Evolutionary conservation across 352 stramenopile species (phyloP).

Genomic region (Phytophthora brassicae): DNA sequence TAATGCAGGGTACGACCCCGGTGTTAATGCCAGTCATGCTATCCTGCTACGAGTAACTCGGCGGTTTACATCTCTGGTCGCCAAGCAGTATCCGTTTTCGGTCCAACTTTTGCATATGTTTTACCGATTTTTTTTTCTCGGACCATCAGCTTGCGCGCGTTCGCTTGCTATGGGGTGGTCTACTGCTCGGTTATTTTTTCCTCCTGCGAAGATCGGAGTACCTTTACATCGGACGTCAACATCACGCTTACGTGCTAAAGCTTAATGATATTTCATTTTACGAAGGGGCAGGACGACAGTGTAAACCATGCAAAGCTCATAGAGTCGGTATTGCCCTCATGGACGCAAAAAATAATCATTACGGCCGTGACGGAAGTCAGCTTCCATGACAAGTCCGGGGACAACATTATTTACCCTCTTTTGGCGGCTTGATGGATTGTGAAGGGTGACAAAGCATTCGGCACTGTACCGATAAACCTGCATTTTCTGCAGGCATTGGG

Average conservation of each 20-base stretch:
- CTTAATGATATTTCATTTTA: not conserved
- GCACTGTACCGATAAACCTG: not conserved
- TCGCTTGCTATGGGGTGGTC: conserved; percentile 11
- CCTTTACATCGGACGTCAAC: conserved; percentile 12
- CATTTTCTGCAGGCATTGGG: not conserved
- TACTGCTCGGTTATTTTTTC: conserved; percentile 25
- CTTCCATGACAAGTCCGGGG: conserved; percentile 19
- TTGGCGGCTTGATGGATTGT: conserved; percentile 6
- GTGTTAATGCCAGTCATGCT: conserved; percentile 16
- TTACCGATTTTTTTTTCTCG: not conserved
- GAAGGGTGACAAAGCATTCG: conserved; percentile 6
- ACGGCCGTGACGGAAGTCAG: conserved; percentile 15
- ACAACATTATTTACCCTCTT: conserved; percentile 16
- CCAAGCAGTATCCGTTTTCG: conserved; percentile 13
- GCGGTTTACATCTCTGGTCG: conserved; percentile 5
- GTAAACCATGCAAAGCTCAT: not conserved
- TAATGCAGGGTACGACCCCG: conserved; percentile 16
- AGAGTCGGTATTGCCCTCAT: conserved; percentile 13
- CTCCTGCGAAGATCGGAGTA: conserved; percentile 18
- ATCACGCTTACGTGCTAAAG: conserved; percentile 21
- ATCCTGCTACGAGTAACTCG: conserved; percentile 19
- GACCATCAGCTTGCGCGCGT: conserved; percentile 7
- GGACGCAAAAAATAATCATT: conserved; percentile 32
- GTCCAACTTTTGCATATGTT: conserved; percentile 7
- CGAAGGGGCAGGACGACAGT: not conserved